A percentile compares a stretch with the other conserved stretches of the same genome.
phyloP scores from a whole-genome alignment of 257 asterid species.

The Scutellaria barbata region DNA sequence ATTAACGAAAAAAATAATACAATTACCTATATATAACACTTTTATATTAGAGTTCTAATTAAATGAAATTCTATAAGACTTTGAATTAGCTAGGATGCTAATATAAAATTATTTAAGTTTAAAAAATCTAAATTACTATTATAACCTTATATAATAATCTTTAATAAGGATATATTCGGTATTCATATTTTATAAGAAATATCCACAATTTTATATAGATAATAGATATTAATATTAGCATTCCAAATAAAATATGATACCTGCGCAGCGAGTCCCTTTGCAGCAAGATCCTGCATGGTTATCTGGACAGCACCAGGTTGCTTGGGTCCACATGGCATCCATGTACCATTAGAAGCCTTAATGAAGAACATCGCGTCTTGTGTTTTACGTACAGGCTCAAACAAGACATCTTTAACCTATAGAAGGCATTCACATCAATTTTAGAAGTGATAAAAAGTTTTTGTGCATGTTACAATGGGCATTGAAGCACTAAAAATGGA shows the following conservation, averaged over 20 bases:
- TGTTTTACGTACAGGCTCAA: slow-evolving; percentile 97
- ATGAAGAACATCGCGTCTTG: slow-evolving; percentile 91
- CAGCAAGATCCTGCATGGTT: slow-evolving; percentile 88
- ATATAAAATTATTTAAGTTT: too few relatives aligned
- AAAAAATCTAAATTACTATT: too few relatives aligned
- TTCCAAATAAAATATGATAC: slow-evolving; percentile 42
- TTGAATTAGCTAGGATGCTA: too few relatives aligned
- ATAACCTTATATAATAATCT: too few relatives aligned
- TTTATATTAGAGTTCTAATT: too few relatives aligned
- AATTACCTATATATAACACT: too few relatives aligned
- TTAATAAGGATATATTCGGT: too few relatives aligned
- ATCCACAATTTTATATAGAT: too few relatives aligned
- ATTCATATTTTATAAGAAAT: too few relatives aligned
- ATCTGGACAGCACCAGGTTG: slow-evolving; percentile 80
- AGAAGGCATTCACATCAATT: slow-evolving; percentile 26
- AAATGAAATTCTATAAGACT: too few relatives aligned
- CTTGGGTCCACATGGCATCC: slow-evolving; percentile 96
- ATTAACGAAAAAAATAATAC: too few relatives aligned
- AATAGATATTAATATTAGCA: too few relatives aligned
- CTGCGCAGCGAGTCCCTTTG: slow-evolving; percentile 79
- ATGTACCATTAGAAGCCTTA: slow-evolving; percentile 59
- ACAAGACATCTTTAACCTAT: slow-evolving; percentile 94
- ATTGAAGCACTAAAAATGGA: neutral
- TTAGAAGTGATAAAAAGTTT: neutral
- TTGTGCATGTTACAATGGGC: slow-evolving; percentile 1